A percentile compares a stretch with the other conserved stretches of the same genome.
These are phyloP conservation scores for Lignosus rhinocerotis DNA, from an alignment of 1,284 basidiomycete species.

Conservation along the genomic window DNA sequence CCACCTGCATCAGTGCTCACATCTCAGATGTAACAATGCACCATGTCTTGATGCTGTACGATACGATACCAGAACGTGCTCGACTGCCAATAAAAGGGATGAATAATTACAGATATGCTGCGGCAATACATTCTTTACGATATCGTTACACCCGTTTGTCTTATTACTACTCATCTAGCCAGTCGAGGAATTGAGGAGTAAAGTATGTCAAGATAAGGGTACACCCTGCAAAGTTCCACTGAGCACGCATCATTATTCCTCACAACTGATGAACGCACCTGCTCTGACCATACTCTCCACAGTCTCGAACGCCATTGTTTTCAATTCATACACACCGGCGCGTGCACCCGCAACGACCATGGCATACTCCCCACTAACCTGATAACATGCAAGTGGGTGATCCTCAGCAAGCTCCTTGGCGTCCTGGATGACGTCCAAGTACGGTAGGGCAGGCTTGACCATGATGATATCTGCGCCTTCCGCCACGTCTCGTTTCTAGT, in stretches of 20 bases:
- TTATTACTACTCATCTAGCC: conserved; percentile 58
- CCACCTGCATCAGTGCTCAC: too few species aligned
- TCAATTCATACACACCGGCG: conserved; percentile 91
- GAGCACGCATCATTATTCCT: background rate
- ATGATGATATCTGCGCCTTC: conserved; percentile 99
- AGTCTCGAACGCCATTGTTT: conserved; percentile 92
- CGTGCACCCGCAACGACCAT: conserved; percentile 94
- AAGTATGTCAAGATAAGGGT: conserved; percentile 93
- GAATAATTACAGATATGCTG: background rate
- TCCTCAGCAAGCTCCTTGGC: conserved; percentile 82
- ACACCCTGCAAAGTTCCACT: conserved; percentile 54
- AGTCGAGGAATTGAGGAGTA: conserved; percentile 93
- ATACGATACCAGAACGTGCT: background rate
- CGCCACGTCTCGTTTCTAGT: conserved; percentile 75
- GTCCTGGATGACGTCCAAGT: conserved; percentile 95
- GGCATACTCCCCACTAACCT: conserved; percentile 96
- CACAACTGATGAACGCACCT: conserved; percentile 47
- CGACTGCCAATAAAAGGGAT: background rate
- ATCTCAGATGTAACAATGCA: too few species aligned
- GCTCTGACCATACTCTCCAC: conserved; percentile 90
- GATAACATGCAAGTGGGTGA: conserved; percentile 92
- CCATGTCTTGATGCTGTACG: background rate
- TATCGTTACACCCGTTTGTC: background rate
- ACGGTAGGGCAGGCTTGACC: conserved; percentile 97
- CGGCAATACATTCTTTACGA: background rate